A percentile compares a stretch with the other conserved stretches of the same genome.
phyloP scores from a whole-genome alignment of 176 grass and related monocot genomes.

The Zoysia pacifica region DNA sequence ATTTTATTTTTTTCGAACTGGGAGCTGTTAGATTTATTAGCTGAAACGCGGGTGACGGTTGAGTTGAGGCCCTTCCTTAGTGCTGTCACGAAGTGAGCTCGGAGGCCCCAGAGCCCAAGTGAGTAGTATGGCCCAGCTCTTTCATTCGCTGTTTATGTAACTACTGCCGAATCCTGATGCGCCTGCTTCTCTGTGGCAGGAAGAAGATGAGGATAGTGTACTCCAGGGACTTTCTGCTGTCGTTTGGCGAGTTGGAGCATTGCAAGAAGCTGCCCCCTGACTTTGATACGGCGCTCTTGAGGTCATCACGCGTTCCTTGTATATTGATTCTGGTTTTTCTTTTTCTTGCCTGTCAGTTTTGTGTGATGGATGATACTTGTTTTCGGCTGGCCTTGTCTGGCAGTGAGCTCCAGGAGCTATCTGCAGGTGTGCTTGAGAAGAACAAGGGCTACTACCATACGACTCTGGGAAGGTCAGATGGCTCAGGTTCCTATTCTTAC shows the following conservation, averaged over 20 bases:
- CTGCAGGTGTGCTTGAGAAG: no score
- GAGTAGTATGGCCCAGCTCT: neutral
- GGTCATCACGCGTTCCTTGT: slow-evolving; percentile 37
- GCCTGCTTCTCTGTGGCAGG: slow-evolving; percentile 18
- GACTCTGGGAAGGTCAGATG: slow-evolving; percentile 49
- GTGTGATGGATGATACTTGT: neutral
- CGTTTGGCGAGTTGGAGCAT: slow-evolving; percentile 41
- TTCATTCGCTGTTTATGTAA: no score
- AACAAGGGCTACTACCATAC: slow-evolving; percentile 36
- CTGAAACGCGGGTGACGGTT: neutral
- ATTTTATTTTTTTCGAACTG: neutral
- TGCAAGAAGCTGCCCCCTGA: slow-evolving; percentile 63
- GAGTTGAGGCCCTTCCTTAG: neutral
- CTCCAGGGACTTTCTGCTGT: slow-evolving; percentile 78
- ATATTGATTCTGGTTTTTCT: neutral
- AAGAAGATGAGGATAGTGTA: slow-evolving; percentile 57
- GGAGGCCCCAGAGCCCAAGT: slow-evolving; percentile 19
- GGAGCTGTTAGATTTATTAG: slow-evolving; percentile 27
- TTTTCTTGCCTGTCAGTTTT: neutral
- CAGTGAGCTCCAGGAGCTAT: slow-evolving; percentile 62
- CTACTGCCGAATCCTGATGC: neutral
- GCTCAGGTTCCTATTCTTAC: slow-evolving; percentile 48
- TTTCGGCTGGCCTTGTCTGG: slow-evolving; percentile 5
- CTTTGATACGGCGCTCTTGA: slow-evolving; percentile 61
- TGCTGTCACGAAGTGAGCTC: slow-evolving; percentile 7